Percentiles rank a stretch among this genome's conserved stretches.
These are phyloP conservation scores for Fusarium sacchari DNA, from an alignment of 2,329 filamentous ascomycete species.

Conservation along the genomic window DNA sequence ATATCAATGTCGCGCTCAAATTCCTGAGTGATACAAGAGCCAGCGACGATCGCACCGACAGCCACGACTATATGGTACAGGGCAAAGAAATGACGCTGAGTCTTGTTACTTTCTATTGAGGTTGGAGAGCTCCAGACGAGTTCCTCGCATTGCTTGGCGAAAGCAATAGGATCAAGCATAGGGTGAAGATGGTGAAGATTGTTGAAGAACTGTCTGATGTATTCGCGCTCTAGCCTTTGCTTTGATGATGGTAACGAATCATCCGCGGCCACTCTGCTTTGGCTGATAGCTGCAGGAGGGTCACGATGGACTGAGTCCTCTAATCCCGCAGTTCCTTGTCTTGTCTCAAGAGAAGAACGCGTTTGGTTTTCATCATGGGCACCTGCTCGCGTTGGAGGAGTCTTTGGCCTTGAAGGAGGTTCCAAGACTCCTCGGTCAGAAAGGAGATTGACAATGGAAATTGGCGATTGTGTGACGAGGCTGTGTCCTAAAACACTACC, in stretches of 20 bases:
- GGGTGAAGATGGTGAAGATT: conserved; percentile 1
- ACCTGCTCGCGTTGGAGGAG: background rate
- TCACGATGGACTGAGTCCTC: background rate
- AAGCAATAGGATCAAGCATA: background rate
- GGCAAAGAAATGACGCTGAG: background rate
- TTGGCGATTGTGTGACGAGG: background rate
- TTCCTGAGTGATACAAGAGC: background rate
- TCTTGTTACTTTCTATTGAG: background rate
- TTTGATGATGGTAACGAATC: background rate
- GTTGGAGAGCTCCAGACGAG: background rate
- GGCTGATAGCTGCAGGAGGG: no score
- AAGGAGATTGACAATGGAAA: background rate
- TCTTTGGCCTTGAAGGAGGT: background rate
- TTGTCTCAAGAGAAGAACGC: background rate
- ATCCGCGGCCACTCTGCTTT: background rate
- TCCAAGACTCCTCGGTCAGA: background rate
- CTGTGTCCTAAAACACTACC: accelerated
- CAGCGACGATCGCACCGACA: background rate
- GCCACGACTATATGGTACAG: background rate
- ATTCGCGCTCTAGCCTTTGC: background rate
- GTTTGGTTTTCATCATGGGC: background rate
- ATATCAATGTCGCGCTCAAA: background rate
- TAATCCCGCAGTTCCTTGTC: accelerated
- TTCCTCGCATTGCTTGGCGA: background rate
- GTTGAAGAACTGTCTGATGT: background rate